phyloP scores from a whole-genome alignment of 2,329 filamentous ascomycete species.

The Geoglossum cookeanum region DNA sequence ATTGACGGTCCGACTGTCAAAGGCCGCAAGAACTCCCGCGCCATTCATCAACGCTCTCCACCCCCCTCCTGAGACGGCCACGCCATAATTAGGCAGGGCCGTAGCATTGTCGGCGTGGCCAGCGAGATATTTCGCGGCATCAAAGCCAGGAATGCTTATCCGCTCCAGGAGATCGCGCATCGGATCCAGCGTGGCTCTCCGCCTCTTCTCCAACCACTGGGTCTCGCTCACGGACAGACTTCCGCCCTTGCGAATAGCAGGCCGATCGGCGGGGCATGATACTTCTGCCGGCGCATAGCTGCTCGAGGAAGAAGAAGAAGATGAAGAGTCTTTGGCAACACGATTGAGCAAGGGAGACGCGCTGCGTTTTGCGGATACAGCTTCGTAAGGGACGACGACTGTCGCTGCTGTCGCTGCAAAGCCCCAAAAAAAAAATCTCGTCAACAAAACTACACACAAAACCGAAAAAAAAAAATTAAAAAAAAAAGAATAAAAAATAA shows the following conservation, averaged over 20 bases:
- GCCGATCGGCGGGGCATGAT: constrained; percentile 49
- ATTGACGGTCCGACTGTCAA: constrained; percentile 51
- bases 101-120: constrained; percentile 33
- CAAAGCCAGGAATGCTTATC: constrained; percentile 57
- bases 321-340: constrained; percentile 33
- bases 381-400: too few relatives aligned
- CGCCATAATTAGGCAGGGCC: constrained; percentile 46
- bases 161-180: constrained; percentile 55
- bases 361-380: background rate
- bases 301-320: constrained; percentile 19
- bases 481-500: too few relatives aligned
- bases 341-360: constrained; percentile 13
- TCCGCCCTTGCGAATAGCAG: constrained; percentile 45
- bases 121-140: constrained; percentile 55
- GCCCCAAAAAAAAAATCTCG: too few relatives aligned
- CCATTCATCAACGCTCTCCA: constrained; percentile 76
- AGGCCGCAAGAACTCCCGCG: constrained; percentile 60
- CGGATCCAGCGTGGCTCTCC: constrained; percentile 54
- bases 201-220: constrained; percentile 52
- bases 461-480: too few relatives aligned
- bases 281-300: constrained; percentile 53
- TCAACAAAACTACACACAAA: too few relatives aligned
- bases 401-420: too few relatives aligned
- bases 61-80: constrained; percentile 68
- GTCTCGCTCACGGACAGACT: constrained; percentile 49